phyloP scores from a whole-genome alignment of 345 rosid species.

The Citrus glauca region DNA sequence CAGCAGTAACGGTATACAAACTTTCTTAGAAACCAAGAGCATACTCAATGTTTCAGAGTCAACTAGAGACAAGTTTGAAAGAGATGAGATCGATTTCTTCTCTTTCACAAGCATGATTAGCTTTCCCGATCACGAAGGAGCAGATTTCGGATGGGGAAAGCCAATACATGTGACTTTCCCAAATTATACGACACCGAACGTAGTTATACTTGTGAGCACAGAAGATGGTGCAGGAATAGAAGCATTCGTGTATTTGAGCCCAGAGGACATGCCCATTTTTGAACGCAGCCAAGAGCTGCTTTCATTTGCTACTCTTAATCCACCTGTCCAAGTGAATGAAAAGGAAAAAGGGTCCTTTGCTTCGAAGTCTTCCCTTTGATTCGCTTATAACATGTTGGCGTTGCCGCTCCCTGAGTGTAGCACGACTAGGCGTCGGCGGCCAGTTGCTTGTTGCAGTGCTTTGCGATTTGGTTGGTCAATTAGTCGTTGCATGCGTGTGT shows the following conservation, averaged over 20 bases:
- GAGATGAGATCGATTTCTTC: constrained; percentile 19
- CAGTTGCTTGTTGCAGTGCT: too few relatives aligned
- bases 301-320: too few relatives aligned
- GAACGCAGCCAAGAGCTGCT: not conserved
- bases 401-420: too few relatives aligned
- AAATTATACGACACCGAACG: not conserved
- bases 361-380: too few relatives aligned
- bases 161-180: constrained; percentile 3
- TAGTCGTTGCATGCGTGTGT: too few relatives aligned
- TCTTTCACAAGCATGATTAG: constrained; percentile 2
- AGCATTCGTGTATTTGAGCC: constrained; percentile 18
- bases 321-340: too few relatives aligned
- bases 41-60: constrained; percentile 2
- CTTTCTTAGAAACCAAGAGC: not conserved
- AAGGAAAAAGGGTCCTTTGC: too few relatives aligned
- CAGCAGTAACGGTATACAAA: not conserved
- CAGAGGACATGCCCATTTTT: constrained; percentile 26
- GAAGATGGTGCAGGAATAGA: constrained; percentile 17
- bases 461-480: too few relatives aligned
- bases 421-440: too few relatives aligned
- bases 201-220: not conserved
- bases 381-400: too few relatives aligned
- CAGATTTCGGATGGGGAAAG: constrained; percentile 40
- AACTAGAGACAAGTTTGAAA: constrained; percentile 1
- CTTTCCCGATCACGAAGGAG: constrained; percentile 20